Evolutionary conservation across 306 rosid species (phyloP).

Genomic region (Carpinus viminea): DNA sequence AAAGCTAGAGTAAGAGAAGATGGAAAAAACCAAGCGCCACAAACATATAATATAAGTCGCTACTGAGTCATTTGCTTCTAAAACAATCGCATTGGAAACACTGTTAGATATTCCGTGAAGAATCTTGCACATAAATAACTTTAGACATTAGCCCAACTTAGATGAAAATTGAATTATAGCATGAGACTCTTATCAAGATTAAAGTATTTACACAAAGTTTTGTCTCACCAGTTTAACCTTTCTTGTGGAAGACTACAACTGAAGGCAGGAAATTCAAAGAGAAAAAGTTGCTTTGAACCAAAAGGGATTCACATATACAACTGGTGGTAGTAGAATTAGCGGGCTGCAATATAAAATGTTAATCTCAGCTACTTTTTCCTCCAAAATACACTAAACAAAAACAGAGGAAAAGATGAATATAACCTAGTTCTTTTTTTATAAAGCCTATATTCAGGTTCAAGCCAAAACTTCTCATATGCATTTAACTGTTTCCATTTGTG

Average conservation of each 20-base stretch:
- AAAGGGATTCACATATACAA: slow-evolving; percentile 65
- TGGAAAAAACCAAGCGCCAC: background rate
- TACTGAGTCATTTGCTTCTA: background rate
- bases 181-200: background rate
- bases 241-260: slow-evolving; percentile 60
- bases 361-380: slow-evolving; percentile 33
- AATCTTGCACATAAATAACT: background rate
- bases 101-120: background rate
- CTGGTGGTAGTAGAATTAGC: slow-evolving; percentile 68
- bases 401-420: slow-evolving; percentile 23
- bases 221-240: slow-evolving; percentile 63
- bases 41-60: background rate
- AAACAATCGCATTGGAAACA: too few species aligned
- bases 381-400: slow-evolving; percentile 2
- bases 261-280: slow-evolving; percentile 81
- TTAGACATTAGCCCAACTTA: background rate
- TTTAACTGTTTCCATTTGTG: slow-evolving; percentile 62
- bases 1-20: background rate
- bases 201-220: slow-evolving; percentile 12
- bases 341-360: slow-evolving; percentile 63
- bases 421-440: slow-evolving; percentile 85
- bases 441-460: slow-evolving; percentile 52
- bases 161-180: background rate
- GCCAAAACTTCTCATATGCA: slow-evolving; percentile 88
- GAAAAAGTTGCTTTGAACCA: slow-evolving; percentile 77